Conservation (phyloP, 176 grass and related monocot genomes). For the Elaeis guineensis region DNA sequence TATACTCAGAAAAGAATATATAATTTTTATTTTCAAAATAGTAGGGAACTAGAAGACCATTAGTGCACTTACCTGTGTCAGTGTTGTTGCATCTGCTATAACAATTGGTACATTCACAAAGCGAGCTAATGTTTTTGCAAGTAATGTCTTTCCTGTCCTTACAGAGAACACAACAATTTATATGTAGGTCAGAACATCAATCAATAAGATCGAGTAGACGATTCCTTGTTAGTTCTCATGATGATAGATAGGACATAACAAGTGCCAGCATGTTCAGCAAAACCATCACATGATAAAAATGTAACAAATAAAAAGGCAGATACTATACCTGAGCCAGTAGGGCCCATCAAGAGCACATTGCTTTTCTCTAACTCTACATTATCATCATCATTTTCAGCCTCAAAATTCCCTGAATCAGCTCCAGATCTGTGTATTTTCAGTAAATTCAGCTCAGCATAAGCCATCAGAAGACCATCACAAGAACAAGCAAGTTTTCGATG, state of each 20-base stretch:
- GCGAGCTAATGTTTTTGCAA: slow-evolving; percentile 97
- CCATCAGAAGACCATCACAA: neutral
- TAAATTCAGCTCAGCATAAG: slow-evolving; percentile 1
- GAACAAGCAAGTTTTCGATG: no score
- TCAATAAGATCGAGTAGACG: neutral
- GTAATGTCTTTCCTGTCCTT: slow-evolving; percentile 87
- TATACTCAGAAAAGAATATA: no score
- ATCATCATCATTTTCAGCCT: slow-evolving; percentile 56
- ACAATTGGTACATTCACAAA: slow-evolving; percentile 99
- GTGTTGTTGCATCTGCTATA: slow-evolving; percentile 95
- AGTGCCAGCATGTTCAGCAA: neutral
- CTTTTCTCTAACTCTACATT: slow-evolving; percentile 97
- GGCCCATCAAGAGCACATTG: slow-evolving; percentile 92
- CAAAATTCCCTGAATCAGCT: slow-evolving; percentile 58
- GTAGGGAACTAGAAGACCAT: neutral
- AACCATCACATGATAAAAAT: slow-evolving; percentile 6
- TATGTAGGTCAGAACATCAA: slow-evolving; percentile 2
- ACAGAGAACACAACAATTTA: neutral
- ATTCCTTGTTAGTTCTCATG: no score
- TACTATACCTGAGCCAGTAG: slow-evolving; percentile 85
- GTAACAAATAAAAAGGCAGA: slow-evolving; percentile 11
- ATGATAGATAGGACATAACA: no score
- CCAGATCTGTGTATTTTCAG: slow-evolving; percentile 53
- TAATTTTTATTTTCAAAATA: no score
- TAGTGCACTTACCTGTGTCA: slow-evolving; percentile 79